Evolutionary conservation across 208 protist species (phyloP).

Genomic region (Leishmania lainsoni): DNA sequence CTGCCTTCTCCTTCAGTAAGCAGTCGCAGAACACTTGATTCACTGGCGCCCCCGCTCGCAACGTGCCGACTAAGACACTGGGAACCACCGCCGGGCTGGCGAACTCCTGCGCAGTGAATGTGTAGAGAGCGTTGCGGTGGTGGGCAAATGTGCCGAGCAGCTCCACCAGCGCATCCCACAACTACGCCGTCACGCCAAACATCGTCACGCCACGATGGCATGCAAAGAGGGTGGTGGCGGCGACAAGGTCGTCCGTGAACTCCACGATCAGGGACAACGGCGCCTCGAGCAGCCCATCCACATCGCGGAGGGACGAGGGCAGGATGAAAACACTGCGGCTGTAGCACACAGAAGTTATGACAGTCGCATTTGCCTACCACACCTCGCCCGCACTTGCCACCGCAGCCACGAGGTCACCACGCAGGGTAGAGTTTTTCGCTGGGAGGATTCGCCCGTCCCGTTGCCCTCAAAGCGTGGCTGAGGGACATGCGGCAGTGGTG

Average conservation of each 20-base stretch:
- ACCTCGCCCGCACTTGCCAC: conserved; percentile 42
- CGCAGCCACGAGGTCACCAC: conserved; percentile 61
- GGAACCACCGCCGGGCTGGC: conserved; percentile 19
- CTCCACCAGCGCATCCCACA: conserved; percentile 31
- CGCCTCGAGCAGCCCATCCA: conserved; percentile 32
- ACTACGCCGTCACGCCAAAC: conserved; percentile 46
- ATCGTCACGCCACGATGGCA: conserved; percentile 41
- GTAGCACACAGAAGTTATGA: conserved; percentile 66
- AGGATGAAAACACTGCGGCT: conserved; percentile 65
- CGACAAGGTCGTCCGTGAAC: conserved; percentile 54
- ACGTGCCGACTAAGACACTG: conserved; percentile 38
- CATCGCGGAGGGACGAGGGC: conserved; percentile 34
- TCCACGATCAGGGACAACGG: conserved; percentile 51
- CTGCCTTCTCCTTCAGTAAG: conserved; percentile 53
- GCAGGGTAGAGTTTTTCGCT: conserved; percentile 27
- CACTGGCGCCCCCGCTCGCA: conserved; percentile 38
- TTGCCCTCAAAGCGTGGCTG: neutral
- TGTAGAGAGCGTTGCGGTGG: conserved; percentile 60
- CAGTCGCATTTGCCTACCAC: conserved; percentile 57
- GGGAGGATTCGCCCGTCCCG: conserved; percentile 3
- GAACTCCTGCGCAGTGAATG: conserved; percentile 48
- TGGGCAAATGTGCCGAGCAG: conserved; percentile 55
- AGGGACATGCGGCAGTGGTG: conserved; percentile 11
- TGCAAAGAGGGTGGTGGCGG: conserved; percentile 40
- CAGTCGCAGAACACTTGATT: conserved; percentile 85